Evolutionary conservation across 179 eudicot species (phyloP).

Genomic region (Beta corolliflora): DNA sequence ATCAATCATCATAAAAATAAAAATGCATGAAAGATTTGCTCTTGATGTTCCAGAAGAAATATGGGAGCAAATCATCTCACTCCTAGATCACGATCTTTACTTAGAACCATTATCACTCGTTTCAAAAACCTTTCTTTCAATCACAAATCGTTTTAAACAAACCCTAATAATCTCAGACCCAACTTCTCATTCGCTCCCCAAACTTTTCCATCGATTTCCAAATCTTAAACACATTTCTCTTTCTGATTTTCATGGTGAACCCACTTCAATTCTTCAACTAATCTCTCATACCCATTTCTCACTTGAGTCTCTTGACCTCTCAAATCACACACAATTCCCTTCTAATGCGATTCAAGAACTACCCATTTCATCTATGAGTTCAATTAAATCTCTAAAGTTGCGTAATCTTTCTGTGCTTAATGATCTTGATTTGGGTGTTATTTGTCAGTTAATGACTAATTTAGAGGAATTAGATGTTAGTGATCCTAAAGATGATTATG

Average conservation of each 20-base stretch:
- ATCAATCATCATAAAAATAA: neutral
- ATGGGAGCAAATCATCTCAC: conserved; percentile 56
- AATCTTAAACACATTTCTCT: conserved; percentile 46
- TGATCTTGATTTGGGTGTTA: conserved; percentile 43
- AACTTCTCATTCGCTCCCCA: conserved; percentile 41
- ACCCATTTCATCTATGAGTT: conserved; percentile 28
- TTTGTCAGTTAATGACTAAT: conserved; percentile 32
- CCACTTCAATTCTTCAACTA: conserved; percentile 29
- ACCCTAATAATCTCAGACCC: conserved; percentile 41
- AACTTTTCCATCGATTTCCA: conserved; percentile 45
- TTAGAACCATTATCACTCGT: conserved; percentile 50
- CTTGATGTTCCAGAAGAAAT: conserved; percentile 55
- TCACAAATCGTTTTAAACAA: conserved; percentile 48
- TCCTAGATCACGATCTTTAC: conserved; percentile 38
- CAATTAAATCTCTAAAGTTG: conserved; percentile 42
- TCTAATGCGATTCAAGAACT: conserved; percentile 33
- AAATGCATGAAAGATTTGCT: conserved; percentile 34
- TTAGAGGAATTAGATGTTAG: conserved; percentile 60
- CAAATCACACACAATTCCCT: conserved; percentile 42
- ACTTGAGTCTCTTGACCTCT: conserved; percentile 43
- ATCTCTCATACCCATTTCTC: conserved; percentile 28
- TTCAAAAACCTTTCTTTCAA: conserved; percentile 46
- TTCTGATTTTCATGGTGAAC: conserved; percentile 27
- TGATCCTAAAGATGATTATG: conserved; percentile 43
- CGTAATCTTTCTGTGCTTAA: conserved; percentile 26